Conservation (phyloP, 2,329 filamentous ascomycete genomes). For the Aspergillus sclerotialis region DNA sequence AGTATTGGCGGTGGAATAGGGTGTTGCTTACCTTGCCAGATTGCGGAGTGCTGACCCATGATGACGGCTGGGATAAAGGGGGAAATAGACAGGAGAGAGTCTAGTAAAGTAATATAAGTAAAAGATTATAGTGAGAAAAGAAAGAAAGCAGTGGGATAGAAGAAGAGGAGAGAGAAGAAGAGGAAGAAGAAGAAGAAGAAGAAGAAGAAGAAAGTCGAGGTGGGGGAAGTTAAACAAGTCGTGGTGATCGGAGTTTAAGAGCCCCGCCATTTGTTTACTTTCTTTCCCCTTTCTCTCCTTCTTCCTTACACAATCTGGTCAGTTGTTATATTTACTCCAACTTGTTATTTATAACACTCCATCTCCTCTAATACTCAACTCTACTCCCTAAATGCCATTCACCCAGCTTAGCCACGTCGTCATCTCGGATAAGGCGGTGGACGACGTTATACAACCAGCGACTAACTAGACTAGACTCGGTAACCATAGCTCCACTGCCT, state of each 20-base stretch:
- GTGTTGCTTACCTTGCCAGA: conserved; percentile 26
- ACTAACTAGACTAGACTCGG: too few species aligned
- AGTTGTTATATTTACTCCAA: background rate
- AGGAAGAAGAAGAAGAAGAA: conserved; percentile 3
- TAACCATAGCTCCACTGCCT: too few species aligned
- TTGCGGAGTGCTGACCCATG: conserved; percentile 31
- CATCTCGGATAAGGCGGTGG: too few species aligned
- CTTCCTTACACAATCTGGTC: background rate
- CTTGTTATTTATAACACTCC: too few species aligned
- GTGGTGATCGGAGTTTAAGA: conserved; percentile 10
- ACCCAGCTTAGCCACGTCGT: too few species aligned
- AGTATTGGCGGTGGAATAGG: background rate
- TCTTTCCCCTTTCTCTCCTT: conserved; percentile 4
- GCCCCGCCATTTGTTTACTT: conserved; percentile 8
- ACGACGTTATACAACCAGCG: too few species aligned
- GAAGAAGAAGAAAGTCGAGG: conserved; percentile 13
- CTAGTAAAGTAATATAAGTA: background rate
- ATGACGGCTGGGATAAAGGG: conserved; percentile 12
- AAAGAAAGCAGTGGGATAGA: conserved; percentile 3
- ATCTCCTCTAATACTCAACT: too few species aligned
- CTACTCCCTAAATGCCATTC: too few species aligned
- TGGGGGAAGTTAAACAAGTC: conserved; percentile 13
- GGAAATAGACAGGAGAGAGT: conserved; percentile 1
- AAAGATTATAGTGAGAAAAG: background rate
- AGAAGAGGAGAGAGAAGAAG: background rate